A percentile compares a stretch with the other conserved stretches of the same genome.
Conservation (phyloP, 129 eudicot genomes). For the Kitagawia praeruptora region DNA sequence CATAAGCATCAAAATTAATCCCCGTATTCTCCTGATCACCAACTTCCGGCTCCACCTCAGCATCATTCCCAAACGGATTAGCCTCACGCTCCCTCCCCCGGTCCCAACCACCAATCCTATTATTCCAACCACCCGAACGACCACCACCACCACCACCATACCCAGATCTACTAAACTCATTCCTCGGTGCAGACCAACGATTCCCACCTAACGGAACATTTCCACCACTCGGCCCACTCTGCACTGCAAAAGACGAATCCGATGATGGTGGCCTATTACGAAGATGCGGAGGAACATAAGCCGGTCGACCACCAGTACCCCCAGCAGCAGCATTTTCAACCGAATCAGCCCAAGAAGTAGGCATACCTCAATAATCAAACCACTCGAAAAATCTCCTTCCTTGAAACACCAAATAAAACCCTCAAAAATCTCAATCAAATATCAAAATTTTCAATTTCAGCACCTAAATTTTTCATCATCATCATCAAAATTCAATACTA, state of each 20-base stretch:
- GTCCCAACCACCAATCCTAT: conserved; percentile 52
- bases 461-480: not conserved
- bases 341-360: conserved; percentile 84
- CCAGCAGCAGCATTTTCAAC: conserved; percentile 61
- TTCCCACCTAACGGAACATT: conserved; percentile 45
- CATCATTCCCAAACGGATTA: conserved; percentile 72
- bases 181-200: conserved; percentile 42
- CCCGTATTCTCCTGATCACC: conserved; percentile 34
- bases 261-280: conserved; percentile 49
- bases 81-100: conserved; percentile 46
- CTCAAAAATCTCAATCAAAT: not conserved
- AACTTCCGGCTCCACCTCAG: conserved; percentile 40
- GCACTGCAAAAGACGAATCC: conserved; percentile 30
- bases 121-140: conserved; percentile 57
- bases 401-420: not conserved
- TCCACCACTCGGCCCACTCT: conserved; percentile 33
- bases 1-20: conserved; percentile 54
- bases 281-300: conserved; percentile 89
- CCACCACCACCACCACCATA: conserved; percentile 46
- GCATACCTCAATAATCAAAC: conserved; percentile 27
- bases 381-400: not conserved
- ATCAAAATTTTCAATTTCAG: conserved; percentile 14
- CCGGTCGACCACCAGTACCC: conserved; percentile 33
- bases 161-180: conserved; percentile 12
- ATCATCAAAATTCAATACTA: not conserved